Percentiles rank a stretch among this genome's conserved stretches.
Evolutionary conservation across 192 early-diverging fungal species (phyloP).

Genomic region (Backusella circina): DNA sequence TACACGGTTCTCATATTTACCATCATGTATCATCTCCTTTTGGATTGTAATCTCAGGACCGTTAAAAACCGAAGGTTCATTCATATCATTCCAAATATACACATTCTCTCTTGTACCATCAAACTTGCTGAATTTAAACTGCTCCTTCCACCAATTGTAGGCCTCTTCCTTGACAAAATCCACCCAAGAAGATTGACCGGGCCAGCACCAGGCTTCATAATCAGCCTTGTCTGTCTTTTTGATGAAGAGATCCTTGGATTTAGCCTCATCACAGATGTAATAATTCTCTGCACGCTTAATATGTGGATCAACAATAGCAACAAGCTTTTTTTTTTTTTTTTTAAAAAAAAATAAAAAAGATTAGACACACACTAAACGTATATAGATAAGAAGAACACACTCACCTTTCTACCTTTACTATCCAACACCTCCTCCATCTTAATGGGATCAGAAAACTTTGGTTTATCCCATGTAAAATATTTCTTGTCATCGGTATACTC

Average conservation of each 20-base stretch:
- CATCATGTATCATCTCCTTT: conserved; percentile 87
- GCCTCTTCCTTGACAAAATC: conserved; percentile 85
- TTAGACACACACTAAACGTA: no score
- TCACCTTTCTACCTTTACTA: conserved; percentile 72
- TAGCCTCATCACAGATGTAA: conserved; percentile 73
- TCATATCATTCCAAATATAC: conserved; percentile 99
- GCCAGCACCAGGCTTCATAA: conserved; percentile 99
- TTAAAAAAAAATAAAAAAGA: not conserved
- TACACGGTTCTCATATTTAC: conserved; percentile 85
- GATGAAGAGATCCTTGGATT: conserved; percentile 71
- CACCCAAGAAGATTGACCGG: conserved; percentile 84
- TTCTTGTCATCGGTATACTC: conserved; percentile 98
- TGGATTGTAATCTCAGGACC: conserved; percentile 97
- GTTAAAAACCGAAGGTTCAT: conserved; percentile 96
- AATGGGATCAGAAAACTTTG: conserved; percentile 85
- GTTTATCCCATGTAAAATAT: conserved; percentile 95
- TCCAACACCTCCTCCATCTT: conserved; percentile 80
- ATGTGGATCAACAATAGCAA: conserved; percentile 97
- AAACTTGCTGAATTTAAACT: conserved; percentile 80
- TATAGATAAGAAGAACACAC: not conserved
- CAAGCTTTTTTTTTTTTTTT: no score
- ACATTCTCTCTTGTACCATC: conserved; percentile 75
- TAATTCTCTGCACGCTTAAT: conserved; percentile 84
- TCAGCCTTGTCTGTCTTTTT: conserved; percentile 68
- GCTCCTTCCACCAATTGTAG: conserved; percentile 72